Evolutionary conservation across 1,284 basidiomycete genomes (phyloP).

Genomic region (Vanrija humicola): DNA sequence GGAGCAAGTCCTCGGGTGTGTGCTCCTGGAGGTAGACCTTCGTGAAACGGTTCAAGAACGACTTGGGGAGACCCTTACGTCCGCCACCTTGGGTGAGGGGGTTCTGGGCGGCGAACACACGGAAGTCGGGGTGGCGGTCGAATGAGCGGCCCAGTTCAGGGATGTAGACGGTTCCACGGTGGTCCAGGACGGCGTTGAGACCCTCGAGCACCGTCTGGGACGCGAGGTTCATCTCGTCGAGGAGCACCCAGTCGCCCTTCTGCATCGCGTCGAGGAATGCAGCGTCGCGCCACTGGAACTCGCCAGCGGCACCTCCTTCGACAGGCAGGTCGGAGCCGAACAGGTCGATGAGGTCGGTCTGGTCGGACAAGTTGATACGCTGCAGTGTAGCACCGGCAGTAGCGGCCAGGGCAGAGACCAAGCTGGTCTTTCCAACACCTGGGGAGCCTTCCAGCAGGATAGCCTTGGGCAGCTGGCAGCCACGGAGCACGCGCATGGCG

Average conservation of each 20-base stretch:
- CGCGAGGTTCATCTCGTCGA: constrained; percentile 98
- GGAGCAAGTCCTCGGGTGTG: constrained; percentile 68
- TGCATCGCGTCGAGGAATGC: constrained; percentile 92
- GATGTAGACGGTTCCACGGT: constrained; percentile 91
- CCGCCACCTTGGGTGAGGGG: constrained; percentile 95
- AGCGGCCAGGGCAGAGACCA: constrained; percentile 82
- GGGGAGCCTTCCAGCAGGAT: constrained; percentile 96
- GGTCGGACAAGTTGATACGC: constrained; percentile 98
- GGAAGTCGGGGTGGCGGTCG: constrained; percentile 80
- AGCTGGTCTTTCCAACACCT: constrained; percentile 97
- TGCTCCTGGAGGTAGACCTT: constrained; percentile 94
- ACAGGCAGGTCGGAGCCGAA: constrained; percentile 96
- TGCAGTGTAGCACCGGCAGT: constrained; percentile 74
- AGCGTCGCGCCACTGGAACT: constrained; percentile 97
- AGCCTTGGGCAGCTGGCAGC: constrained; percentile 84
- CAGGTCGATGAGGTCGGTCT: constrained; percentile 93
- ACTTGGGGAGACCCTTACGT: constrained; percentile 94
- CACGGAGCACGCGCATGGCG: constrained; percentile 82
- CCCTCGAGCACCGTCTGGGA: constrained; percentile 96
- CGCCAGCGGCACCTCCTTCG: constrained; percentile 83
- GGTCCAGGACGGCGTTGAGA: constrained; percentile 93
- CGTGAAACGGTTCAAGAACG: constrained; percentile 96
- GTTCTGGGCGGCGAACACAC: constrained; percentile 97
- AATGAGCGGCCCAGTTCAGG: constrained; percentile 93
- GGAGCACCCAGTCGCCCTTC: constrained; percentile 89